Percentiles rank a stretch among this genome's conserved stretches.
These are phyloP conservation scores for Fusarium euwallaceae DNA, from an alignment of 2,329 filamentous ascomycete genomes.

Conservation along the genomic window DNA sequence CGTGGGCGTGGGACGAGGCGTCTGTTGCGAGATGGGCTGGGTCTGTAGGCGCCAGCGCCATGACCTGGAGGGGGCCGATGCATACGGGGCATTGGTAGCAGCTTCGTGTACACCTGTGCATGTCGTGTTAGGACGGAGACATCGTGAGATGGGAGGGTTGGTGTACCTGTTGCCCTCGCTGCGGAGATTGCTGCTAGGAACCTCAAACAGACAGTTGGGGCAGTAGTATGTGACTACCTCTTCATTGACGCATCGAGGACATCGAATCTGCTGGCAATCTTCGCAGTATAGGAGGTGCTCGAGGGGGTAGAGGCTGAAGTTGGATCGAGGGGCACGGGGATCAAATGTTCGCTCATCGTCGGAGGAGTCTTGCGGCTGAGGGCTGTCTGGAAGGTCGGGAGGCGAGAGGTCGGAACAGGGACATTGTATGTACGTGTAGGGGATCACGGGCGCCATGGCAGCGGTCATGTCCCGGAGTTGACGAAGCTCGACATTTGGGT, in stretches of 20 bases:
- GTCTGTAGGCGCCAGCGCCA: slow-evolving; percentile 73
- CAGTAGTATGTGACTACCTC: slow-evolving; percentile 97
- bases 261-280: slow-evolving; percentile 96
- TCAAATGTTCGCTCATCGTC: slow-evolving; percentile 88
- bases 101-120: slow-evolving; percentile 84
- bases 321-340: slow-evolving; percentile 84
- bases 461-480: slow-evolving; percentile 27
- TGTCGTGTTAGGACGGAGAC: slow-evolving; percentile 34
- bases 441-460: slow-evolving; percentile 65
- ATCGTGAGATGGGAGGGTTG: not conserved
- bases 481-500: slow-evolving; percentile 27
- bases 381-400: slow-evolving; percentile 49
- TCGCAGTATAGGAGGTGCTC: slow-evolving; percentile 97
- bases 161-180: slow-evolving; percentile 90
- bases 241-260: slow-evolving; percentile 89
- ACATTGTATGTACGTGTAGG: slow-evolving; percentile 77
- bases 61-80: slow-evolving; percentile 82
- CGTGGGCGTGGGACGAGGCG: slow-evolving; percentile 47
- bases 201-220: slow-evolving; percentile 94
- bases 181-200: slow-evolving; percentile 91
- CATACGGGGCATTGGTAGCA: slow-evolving; percentile 97
- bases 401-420: slow-evolving; percentile 68
- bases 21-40: slow-evolving; percentile 60
- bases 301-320: slow-evolving; percentile 92
- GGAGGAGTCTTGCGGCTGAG: slow-evolving; percentile 53